Percentiles rank a stretch among this genome's conserved stretches.
Conservation (phyloP, 805 yeast genomes). For the Ogataea pignaliae region DNA sequence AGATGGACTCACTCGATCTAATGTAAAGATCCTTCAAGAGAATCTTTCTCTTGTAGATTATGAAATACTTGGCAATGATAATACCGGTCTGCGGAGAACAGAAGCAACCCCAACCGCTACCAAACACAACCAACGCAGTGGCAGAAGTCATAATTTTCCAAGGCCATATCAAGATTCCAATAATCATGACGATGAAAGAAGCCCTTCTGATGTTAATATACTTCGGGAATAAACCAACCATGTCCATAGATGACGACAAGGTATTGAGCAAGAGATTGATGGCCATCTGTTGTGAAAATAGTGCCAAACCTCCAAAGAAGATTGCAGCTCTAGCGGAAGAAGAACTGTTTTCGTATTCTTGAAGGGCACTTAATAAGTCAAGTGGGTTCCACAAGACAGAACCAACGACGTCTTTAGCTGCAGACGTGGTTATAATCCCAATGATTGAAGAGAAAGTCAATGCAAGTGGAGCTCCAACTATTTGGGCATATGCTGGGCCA, state of each 20-base stretch:
- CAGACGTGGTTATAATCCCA: conserved; percentile 47
- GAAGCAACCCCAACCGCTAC: conserved; percentile 70
- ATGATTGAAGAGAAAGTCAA: conserved; percentile 54
- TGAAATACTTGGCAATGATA: conserved; percentile 54
- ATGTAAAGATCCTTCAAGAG: conserved; percentile 56
- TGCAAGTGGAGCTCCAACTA: conserved; percentile 32
- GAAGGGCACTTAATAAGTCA: conserved; percentile 27
- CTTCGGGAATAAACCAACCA: conserved; percentile 43
- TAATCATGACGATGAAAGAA: conserved; percentile 34
- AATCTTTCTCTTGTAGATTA: conserved; percentile 46
- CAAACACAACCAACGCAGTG: conserved; percentile 38
- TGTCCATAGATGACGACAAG: conserved; percentile 46
- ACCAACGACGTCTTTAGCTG: conserved; percentile 46
- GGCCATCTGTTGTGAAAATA: conserved; percentile 33
- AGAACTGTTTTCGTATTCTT: conserved; percentile 31
- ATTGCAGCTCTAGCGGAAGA: conserved; percentile 43
- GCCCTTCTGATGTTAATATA: conserved; percentile 43
- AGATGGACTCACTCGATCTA: conserved; percentile 35
- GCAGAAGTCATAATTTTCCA: conserved; percentile 37
- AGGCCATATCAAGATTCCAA: conserved; percentile 35
- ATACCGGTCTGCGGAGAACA: conserved; percentile 77
- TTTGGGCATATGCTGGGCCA: conserved; percentile 11
- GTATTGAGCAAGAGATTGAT: conserved; percentile 37
- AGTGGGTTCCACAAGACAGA: conserved; percentile 44
- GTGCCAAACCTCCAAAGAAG: conserved; percentile 39